Evolutionary conservation across 495 filamentous ascomycete species (phyloP), one percentile per base, ranked within the genome.

Genomic region (Sporormia fimetaria): DNA sequence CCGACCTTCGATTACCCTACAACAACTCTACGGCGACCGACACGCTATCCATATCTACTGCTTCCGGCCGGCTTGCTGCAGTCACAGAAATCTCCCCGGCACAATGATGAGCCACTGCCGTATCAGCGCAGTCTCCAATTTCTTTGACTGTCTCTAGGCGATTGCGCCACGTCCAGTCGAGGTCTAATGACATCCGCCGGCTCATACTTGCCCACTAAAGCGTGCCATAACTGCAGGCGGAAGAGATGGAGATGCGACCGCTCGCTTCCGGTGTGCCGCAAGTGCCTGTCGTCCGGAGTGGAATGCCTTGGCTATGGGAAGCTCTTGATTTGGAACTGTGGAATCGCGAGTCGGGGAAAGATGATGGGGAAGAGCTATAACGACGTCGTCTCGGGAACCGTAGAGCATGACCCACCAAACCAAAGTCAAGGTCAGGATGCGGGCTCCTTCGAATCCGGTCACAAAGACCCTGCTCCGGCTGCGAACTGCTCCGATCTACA

Each of bases 341-440:
- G 61, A 16, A 56, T 63, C 17, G 62, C 61, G 12, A 59, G 57
- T 30, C 43, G 61, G n/a, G 62, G 62, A 15, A 63, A 64, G 48
- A 62, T 64, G 61, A 63, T 64, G 62, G 62, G 62, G 16, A 64
- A 58, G n/a, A n/a, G n/a, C n/a, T n/a, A n/a, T n/a, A n/a, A n/a
- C n/a, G n/a, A n/a, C n/a, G 39, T 58, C 59, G 21, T 63, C 55
- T 40, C 35, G 42, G 18, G 50, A 45, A 12, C 24, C 7, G 29
- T 6, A 3, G 14, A 16, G 9, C 20, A 14, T 34, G 26, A 42
- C 5, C 5, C 12, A 11, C 18, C 23, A 28, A 26, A 16, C 24
- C 21, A 46, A 33, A 11, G 32, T 29, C 48, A 52, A 35, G 37
- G 4, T n/a, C n/a, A n/a, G n/a, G n/a, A n/a, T n/a, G n/a, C n/a